Conservation (phyloP, 345 rosid species). For the Pugionium dolabratum region DNA sequence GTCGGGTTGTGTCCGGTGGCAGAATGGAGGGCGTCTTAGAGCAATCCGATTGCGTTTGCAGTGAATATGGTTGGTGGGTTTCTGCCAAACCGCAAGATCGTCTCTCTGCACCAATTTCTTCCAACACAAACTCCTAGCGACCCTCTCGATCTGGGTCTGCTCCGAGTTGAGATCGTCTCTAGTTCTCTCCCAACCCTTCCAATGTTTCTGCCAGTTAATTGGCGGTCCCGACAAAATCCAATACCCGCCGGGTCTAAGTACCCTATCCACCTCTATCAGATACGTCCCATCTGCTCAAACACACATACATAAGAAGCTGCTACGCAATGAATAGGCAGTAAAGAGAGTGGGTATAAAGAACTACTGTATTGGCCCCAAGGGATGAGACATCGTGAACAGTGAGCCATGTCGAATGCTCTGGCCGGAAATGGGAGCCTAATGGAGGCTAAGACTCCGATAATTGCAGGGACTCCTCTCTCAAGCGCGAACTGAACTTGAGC, state of each 20-base stretch:
- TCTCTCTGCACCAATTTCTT: slow-evolving; percentile 60
- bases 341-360: background rate
- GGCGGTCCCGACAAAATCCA: slow-evolving; percentile 96
- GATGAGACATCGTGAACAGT: slow-evolving; percentile 94
- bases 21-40: slow-evolving; percentile 58
- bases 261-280: slow-evolving; percentile 79
- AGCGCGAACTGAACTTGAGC: slow-evolving; percentile 70
- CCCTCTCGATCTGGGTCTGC: slow-evolving; percentile 54
- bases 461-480: slow-evolving; percentile 56
- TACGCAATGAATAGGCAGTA: background rate
- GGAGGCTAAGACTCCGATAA: slow-evolving; percentile 81
- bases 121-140: slow-evolving; percentile 81
- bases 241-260: slow-evolving; percentile 85
- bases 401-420: slow-evolving; percentile 91
- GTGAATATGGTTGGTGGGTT: slow-evolving; percentile 80
- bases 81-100: slow-evolving; percentile 82
- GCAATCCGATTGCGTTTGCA: slow-evolving; percentile 62
- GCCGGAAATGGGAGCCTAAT: slow-evolving; percentile 86
- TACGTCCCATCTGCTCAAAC: slow-evolving; percentile 64
- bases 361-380: slow-evolving; percentile 82
- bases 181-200: slow-evolving; percentile 83
- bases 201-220: slow-evolving; percentile 72
- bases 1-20: slow-evolving; percentile 68
- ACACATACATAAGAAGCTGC: background rate
- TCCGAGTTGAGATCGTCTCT: slow-evolving; percentile 61